Conservation (phyloP, 108 stramenopile genomes). For the Epipyxis sp. region DNA sequence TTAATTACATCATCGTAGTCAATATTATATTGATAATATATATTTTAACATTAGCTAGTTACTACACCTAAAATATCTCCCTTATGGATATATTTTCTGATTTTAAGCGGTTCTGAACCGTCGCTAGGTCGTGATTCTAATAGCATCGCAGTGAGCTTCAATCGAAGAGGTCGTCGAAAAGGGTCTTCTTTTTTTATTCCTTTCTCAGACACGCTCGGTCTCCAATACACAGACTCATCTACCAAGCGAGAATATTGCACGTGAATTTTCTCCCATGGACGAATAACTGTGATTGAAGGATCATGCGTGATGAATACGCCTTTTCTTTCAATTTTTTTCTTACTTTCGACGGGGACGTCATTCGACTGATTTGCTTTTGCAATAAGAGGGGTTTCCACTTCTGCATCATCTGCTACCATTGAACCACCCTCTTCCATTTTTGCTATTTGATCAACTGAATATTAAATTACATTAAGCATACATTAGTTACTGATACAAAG, state of each 20-base stretch:
- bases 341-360: too few relatives aligned
- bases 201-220: conserved; percentile 4
- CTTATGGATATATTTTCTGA: background rate
- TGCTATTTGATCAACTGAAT: too few relatives aligned
- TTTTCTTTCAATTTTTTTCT: background rate
- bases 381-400: too few relatives aligned
- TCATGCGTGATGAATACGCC: conserved; percentile 10
- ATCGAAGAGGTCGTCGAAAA: conserved; percentile 21
- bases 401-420: too few relatives aligned
- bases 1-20: too few relatives aligned
- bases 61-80: background rate
- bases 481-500: too few relatives aligned
- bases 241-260: background rate
- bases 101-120: background rate
- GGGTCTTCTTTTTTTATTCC: background rate
- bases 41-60: too few relatives aligned
- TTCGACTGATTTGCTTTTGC: too few relatives aligned
- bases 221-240: conserved; percentile 1
- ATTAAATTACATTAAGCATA: too few relatives aligned
- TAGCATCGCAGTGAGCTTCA: conserved; percentile 7
- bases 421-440: too few relatives aligned
- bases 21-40: too few relatives aligned
- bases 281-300: background rate
- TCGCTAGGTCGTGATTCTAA: background rate
- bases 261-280: background rate